phyloP scores from a whole-genome alignment of 2,329 filamentous ascomycete genomes.

The Emericellopsis atlantica region DNA sequence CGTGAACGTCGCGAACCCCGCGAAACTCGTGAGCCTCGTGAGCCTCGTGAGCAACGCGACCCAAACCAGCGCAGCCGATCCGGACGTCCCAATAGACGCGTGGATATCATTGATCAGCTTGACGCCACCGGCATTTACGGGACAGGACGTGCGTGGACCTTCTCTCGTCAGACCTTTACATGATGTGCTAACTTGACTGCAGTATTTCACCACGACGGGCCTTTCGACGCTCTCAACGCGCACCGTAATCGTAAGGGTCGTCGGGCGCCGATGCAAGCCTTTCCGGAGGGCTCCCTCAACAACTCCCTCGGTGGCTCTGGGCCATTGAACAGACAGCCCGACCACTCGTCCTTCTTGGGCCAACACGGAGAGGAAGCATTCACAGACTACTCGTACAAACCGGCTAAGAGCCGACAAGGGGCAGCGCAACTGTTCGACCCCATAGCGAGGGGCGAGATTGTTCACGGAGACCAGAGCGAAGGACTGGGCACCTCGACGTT shows the following conservation, averaged over 20 bases:
- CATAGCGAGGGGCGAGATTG: slow-evolving; percentile 49
- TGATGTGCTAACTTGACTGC: slow-evolving; percentile 4
- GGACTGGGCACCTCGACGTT: slow-evolving; percentile 93
- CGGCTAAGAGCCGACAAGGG: slow-evolving; percentile 7
- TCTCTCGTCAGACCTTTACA: too few relatives aligned
- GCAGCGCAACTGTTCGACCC: slow-evolving; percentile 50
- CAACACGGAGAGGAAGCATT: slow-evolving; percentile 71
- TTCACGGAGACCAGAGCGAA: slow-evolving; percentile 73
- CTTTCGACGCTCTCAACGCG: slow-evolving; percentile 92
- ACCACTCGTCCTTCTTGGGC: slow-evolving; percentile 83
- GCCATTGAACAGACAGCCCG: slow-evolving; percentile 67
- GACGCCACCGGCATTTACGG: slow-evolving; percentile 96
- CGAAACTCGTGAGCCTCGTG: background rate
- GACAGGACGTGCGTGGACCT: slow-evolving; percentile 62
- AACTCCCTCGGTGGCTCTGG: slow-evolving; percentile 83
- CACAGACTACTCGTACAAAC: slow-evolving; percentile 54
- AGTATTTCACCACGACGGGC: slow-evolving; percentile 97
- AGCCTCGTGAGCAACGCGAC: slow-evolving; percentile 7
- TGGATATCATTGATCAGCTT: slow-evolving; percentile 93
- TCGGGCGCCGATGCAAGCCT: slow-evolving; percentile 89
- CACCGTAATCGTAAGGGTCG: slow-evolving; percentile 78
- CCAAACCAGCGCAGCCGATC: slow-evolving; percentile 23
- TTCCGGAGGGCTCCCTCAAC: slow-evolving; percentile 84
- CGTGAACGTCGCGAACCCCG: slow-evolving; percentile 1
- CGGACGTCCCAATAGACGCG: slow-evolving; percentile 33